These are phyloP conservation scores for Pythium coloratum DNA, from an alignment of 352 stramenopile genomes.

Conservation along the genomic window DNA sequence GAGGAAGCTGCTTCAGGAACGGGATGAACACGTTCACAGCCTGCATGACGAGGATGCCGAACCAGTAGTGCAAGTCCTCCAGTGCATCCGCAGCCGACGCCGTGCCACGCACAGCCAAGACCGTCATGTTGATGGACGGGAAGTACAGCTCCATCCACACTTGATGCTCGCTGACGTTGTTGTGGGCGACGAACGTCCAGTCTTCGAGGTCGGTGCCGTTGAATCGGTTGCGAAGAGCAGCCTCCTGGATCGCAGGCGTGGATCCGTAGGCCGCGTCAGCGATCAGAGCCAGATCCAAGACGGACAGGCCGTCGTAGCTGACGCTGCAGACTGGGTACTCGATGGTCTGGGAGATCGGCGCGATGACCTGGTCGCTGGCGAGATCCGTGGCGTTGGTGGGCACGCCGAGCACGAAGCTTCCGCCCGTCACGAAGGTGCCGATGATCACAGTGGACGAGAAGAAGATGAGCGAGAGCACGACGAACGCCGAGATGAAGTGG, in stretches of 20 bases:
- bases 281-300: conserved; percentile 39
- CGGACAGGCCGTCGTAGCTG: conserved; percentile 28
- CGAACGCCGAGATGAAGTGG: conserved; percentile 73
- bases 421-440: conserved; percentile 66
- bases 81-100: conserved; percentile 37
- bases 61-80: conserved; percentile 44
- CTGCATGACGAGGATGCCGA: conserved; percentile 41
- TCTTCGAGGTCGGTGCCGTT: conserved; percentile 32
- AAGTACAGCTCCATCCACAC: conserved; percentile 43
- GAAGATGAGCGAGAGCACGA: conserved; percentile 77
- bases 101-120: conserved; percentile 36
- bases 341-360: neutral
- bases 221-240: conserved; percentile 32
- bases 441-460: conserved; percentile 81
- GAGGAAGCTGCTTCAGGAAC: conserved; percentile 36
- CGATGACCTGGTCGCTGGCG: conserved; percentile 13
- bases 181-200: conserved; percentile 26
- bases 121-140: conserved; percentile 32
- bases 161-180: conserved; percentile 29
- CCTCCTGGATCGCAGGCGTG: conserved; percentile 27
- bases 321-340: conserved; percentile 37
- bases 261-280: conserved; percentile 36
- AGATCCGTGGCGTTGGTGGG: conserved; percentile 33
- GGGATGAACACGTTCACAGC: conserved; percentile 38
- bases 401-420: conserved; percentile 49